Base-by-base conservation (phyloP, 148 eudicot species). In the Selenicereus undatus region DNA sequence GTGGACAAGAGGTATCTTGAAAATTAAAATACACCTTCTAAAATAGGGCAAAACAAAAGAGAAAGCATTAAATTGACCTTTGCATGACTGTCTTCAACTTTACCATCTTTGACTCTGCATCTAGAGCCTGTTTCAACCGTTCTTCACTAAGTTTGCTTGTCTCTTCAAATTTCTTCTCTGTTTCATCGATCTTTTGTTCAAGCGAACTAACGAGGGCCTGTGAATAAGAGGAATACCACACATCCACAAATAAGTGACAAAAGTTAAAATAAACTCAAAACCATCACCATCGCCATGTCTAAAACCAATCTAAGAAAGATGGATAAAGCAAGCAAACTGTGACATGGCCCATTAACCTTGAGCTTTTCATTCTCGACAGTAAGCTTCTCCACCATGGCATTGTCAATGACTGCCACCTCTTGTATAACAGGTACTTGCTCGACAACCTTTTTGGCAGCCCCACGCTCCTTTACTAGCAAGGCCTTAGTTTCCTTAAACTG, bases 111-210 rank as follows among this genome's bases (percentile, higher is more conserved):
- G 98, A 86, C 81, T 96, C 99, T 78, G 98, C 97, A 56, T 92
- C 97, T 81, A 86, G 77, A 70, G 97, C 95, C 88, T 93, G 99
- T 87, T 92, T 93, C 89, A 92, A 81, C 81, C 99, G 91, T 84
- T 92, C 99, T 83, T 96, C 97, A 66, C 97, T 91, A 70, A 96
- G 89, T 77, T 91, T 93, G 85, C 87, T 96, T 60, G 97, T 88
- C 89, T 96, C 99, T 84, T 88, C 97, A 68, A 89, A 96, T 82
- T 89, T 96, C 87, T 89, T 93, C 89, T 96, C 98, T 56, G 98
- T 92, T 83, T 91, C 98, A 85, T 84, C 95, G 71, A 96, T 88
- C 85, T 94, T 96, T 79, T 85, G 75, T 85, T 94, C 99, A 64
- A 93, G 87, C 29, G 99, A 91, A 82, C 88, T 90, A 71, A 96